phyloP scores from a whole-genome alignment of 2,329 filamentous ascomycete genomes.

The Acephala macrosclerotiorum region DNA sequence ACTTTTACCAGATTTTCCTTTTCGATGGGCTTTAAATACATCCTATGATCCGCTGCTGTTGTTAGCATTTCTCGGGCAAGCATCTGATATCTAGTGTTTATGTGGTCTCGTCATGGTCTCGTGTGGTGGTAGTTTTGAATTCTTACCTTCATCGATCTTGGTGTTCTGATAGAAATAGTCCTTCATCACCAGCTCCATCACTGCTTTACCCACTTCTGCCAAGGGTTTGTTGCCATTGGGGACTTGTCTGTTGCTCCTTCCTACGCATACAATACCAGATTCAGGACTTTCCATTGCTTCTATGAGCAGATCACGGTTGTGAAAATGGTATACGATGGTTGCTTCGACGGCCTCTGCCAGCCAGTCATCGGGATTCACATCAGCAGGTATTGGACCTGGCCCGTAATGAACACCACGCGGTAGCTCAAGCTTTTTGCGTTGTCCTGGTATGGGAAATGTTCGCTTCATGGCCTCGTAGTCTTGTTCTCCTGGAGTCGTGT shows the following conservation, averaged over 20 bases:
- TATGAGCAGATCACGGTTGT: conserved; percentile 32
- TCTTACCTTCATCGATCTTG: conserved; percentile 22
- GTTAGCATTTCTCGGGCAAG: background rate
- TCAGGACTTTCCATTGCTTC: conserved; percentile 35
- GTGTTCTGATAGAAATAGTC: conserved; percentile 33
- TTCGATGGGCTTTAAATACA: conserved; percentile 3
- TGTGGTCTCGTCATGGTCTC: no score
- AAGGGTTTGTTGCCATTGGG: conserved; percentile 32
- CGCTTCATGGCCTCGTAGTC: background rate
- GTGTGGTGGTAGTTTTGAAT: background rate
- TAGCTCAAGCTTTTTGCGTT: background rate
- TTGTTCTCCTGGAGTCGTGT: background rate
- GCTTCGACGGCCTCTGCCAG: conserved; percentile 19
- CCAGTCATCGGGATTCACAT: background rate
- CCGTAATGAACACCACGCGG: background rate
- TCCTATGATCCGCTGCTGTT: background rate
- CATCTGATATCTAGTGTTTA: background rate
- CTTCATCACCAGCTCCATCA: conserved; percentile 29
- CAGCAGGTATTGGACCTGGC: background rate
- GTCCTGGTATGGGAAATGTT: background rate
- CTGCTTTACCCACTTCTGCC: conserved; percentile 29
- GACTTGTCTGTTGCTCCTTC: conserved; percentile 23
- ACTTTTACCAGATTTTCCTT: conserved; percentile 21
- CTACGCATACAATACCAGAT: conserved; percentile 28
- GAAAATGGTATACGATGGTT: conserved; percentile 30